Conservation (phyloP, 2,329 filamentous ascomycete genomes). For the Domatiomyces catenatus region DNA sequence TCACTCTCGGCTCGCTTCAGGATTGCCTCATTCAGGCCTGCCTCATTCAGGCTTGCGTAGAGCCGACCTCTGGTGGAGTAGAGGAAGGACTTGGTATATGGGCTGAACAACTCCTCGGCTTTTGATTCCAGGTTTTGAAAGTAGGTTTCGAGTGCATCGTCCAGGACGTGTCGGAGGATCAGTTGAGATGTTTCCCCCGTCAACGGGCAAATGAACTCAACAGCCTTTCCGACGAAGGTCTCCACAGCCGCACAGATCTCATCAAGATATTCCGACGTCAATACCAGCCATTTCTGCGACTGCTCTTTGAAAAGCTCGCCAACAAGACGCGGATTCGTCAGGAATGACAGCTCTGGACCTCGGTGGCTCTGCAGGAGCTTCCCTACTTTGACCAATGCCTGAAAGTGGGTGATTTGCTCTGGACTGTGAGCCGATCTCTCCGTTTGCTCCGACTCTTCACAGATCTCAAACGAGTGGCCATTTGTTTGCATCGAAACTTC, state of each 20-base stretch:
- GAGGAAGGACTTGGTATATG: constrained; percentile 12
- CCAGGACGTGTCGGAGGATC: constrained; percentile 14
- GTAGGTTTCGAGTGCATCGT: constrained; percentile 10
- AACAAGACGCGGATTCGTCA: constrained; percentile 7
- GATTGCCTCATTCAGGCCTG: too few relatives aligned
- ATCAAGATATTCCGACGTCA: constrained; percentile 2
- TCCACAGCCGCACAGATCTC: constrained; percentile 9
- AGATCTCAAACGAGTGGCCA: constrained; percentile 16
- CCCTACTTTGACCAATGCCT: constrained; percentile 6
- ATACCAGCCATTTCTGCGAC: constrained; percentile 7
- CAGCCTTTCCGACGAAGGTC: constrained; percentile 14
- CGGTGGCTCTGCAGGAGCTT: constrained; percentile 4
- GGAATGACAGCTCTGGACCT: constrained; percentile 6
- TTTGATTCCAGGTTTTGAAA: constrained; percentile 13
- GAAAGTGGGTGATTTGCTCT: not conserved
- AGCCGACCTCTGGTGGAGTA: constrained; percentile 4
- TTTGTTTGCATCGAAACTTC: constrained; percentile 13
- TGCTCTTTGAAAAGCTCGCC: constrained; percentile 11
- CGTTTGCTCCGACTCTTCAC: constrained; percentile 5
- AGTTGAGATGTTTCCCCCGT: constrained; percentile 2
- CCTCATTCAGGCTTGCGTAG: constrained; percentile 1
- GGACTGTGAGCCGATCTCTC: constrained; percentile 1
- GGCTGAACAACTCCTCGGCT: constrained; percentile 14
- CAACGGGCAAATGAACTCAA: constrained; percentile 4
- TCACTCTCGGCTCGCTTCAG: not conserved